Percentiles rank a stretch among this genome's conserved stretches.
These are phyloP conservation scores for Alternaria ventricosa DNA, from an alignment of 2,329 filamentous ascomycete species.

Conservation along the genomic window DNA sequence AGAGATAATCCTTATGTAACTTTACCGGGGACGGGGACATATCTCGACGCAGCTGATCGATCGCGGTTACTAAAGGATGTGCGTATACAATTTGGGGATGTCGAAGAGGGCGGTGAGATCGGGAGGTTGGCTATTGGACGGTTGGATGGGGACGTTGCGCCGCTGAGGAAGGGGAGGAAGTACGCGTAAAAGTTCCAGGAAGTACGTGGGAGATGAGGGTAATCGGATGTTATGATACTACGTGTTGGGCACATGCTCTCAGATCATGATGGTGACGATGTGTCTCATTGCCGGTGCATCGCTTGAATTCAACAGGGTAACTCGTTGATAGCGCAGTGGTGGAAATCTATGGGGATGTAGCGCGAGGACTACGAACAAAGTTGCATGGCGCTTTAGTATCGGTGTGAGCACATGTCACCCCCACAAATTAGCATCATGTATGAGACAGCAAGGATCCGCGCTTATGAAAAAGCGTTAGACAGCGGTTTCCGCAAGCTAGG, in stretches of 20 bases:
- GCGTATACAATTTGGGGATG: not conserved
- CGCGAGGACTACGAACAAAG: too few species aligned
- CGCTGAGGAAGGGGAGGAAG: not conserved
- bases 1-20: not conserved
- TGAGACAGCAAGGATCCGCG: too few species aligned
- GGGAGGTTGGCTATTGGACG: not conserved
- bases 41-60: not conserved
- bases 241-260: not conserved
- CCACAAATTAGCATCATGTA: too few species aligned
- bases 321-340: too few species aligned
- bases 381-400: too few species aligned
- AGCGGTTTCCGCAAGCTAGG: too few species aligned
- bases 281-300: not conserved
- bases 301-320: too few species aligned
- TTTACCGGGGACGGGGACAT: not conserved
- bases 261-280: not conserved
- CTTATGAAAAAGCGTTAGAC: too few species aligned
- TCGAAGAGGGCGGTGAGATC: rapidly evolving
- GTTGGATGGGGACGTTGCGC: not conserved
- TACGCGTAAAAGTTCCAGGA: not conserved
- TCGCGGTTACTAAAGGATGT: not conserved
- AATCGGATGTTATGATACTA: not conserved
- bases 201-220: not conserved
- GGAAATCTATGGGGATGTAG: too few species aligned
- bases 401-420: too few species aligned